Conservation (phyloP, 768 basidiomycete genomes). For the Leucocoprinus birnbaumii region DNA sequence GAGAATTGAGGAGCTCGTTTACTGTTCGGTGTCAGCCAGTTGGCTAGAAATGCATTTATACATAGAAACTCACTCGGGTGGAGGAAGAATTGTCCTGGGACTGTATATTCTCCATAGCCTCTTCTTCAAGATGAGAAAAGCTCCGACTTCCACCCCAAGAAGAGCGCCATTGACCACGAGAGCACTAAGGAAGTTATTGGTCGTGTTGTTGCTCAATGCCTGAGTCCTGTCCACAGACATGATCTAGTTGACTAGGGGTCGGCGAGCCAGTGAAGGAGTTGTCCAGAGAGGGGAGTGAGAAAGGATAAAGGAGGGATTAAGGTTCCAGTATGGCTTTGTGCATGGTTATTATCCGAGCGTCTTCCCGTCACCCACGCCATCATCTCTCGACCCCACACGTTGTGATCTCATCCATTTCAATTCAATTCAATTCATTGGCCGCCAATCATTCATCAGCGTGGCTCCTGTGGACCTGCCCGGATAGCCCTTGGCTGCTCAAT, state of each 20-base stretch:
- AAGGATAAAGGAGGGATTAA: background rate
- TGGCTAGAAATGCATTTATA: background rate
- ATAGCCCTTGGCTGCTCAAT: too few species aligned
- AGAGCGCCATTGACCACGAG: conserved; percentile 53
- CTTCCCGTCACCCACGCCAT: background rate
- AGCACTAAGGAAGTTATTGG: conserved; percentile 57
- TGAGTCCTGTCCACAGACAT: conserved; percentile 14
- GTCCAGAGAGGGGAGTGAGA: background rate
- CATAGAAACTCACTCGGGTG: conserved; percentile 38
- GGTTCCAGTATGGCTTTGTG: too few species aligned
- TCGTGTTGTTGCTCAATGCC: conserved; percentile 27
- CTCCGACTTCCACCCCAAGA: conserved; percentile 44
- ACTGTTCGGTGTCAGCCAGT: conserved; percentile 19
- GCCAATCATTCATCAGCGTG: too few species aligned
- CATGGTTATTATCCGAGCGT: background rate
- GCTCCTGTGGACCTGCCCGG: too few species aligned
- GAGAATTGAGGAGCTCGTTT: conserved; percentile 46
- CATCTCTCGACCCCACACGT: background rate
- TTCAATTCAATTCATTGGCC: too few species aligned
- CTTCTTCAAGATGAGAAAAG: conserved; percentile 55
- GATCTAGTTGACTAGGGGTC: background rate
- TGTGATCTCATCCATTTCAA: too few species aligned
- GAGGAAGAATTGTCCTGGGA: conserved; percentile 61
- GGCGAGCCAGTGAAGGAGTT: background rate
- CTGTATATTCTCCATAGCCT: conserved; percentile 57